A percentile compares a stretch with the other conserved stretches of the same genome.
phyloP scores from a whole-genome alignment of 2,329 filamentous ascomycete genomes.

The Sphaerulina musiva region DNA sequence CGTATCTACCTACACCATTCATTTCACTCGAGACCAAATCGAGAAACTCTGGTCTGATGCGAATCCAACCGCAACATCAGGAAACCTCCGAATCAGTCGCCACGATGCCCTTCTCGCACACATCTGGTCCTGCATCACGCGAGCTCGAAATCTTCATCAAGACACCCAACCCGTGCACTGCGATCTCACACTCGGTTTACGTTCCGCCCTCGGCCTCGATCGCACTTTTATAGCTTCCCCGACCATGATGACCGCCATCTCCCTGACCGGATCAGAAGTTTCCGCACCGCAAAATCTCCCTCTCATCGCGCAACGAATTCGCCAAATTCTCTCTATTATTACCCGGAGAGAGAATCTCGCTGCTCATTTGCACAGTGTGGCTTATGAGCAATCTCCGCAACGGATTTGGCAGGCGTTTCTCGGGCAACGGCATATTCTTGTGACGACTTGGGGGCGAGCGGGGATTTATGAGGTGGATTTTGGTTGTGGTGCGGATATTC shows the following conservation, averaged over 20 bases:
- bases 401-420: background rate
- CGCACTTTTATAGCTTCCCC: background rate
- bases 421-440: background rate
- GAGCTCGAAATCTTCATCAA: background rate
- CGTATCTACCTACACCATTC: background rate
- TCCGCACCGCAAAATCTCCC: background rate
- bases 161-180: background rate
- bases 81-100: background rate
- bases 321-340: background rate
- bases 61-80: background rate
- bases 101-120: background rate
- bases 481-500: background rate
- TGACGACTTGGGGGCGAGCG: background rate
- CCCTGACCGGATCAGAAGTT: background rate
- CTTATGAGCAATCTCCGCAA: background rate
- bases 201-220: background rate
- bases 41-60: background rate
- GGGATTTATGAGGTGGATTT: background rate
- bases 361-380: background rate
- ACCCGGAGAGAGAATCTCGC: background rate
- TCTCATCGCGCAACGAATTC: background rate
- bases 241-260: background rate
- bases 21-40: background rate
- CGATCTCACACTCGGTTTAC: background rate
- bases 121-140: background rate